Conservation (phyloP, 2,329 filamentous ascomycete species). For the Microthyrium microscopicum region DNA sequence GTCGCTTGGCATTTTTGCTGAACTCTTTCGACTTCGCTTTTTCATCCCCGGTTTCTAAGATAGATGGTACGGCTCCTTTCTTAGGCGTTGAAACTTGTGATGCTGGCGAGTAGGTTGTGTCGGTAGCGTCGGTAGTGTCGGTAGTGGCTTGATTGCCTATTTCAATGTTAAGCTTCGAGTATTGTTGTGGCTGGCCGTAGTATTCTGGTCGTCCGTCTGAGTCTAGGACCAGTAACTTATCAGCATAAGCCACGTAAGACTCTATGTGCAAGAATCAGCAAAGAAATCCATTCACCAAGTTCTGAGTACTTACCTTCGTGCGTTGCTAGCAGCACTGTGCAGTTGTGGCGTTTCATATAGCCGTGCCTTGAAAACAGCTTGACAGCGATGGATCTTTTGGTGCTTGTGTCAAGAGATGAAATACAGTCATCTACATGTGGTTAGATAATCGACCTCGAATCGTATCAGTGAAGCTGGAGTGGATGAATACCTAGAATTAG, state of each 20-base stretch:
- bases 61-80: no score
- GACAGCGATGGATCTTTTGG: no score
- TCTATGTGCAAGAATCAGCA: background rate
- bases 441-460: no score
- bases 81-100: background rate
- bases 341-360: background rate
- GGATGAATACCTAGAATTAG: no score
- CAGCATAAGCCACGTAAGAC: conserved; percentile 1
- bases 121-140: no score
- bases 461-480: no score
- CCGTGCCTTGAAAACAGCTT: conserved; percentile 4
- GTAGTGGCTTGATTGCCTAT: no score
- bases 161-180: background rate
- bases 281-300: no score
- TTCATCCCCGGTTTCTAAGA: background rate
- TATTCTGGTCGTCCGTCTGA: background rate
- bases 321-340: conserved; percentile 6
- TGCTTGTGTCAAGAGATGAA: no score
- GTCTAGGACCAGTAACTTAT: conserved; percentile 4
- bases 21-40: background rate
- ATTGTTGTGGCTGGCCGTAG: background rate
- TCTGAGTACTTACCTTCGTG: no score
- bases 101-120: background rate
- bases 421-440: no score
- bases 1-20: background rate